Conservation (phyloP, 176 grass and related monocot genomes). For the Ampelocalamus luodianensis region DNA sequence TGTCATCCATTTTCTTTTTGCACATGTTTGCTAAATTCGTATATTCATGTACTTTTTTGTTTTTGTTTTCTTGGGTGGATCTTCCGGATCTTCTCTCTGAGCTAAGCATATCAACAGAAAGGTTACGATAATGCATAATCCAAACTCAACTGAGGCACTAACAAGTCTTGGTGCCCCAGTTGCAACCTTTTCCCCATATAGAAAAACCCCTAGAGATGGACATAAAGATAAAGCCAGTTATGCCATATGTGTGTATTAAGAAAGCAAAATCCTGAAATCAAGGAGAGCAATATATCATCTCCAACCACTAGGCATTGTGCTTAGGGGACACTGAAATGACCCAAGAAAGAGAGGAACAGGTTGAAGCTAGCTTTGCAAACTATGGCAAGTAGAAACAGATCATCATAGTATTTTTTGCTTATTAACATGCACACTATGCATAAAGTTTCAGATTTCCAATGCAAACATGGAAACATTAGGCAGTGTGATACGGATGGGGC, state of each 20-base stretch:
- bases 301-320: constrained; percentile 52
- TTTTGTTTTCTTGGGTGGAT: constrained; percentile 3
- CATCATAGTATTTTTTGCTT: constrained; percentile 7
- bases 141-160: constrained; percentile 34
- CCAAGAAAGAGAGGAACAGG: not conserved
- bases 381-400: not conserved
- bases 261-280: constrained; percentile 73
- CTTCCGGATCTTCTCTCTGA: constrained; percentile 1
- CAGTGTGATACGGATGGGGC: constrained; percentile 32
- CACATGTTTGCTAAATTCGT: constrained; percentile 13
- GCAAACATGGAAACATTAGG: constrained; percentile 42
- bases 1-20: constrained; percentile 17
- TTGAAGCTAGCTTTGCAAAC: not conserved
- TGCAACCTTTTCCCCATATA: not conserved
- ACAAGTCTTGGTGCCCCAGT: constrained; percentile 23
- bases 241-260: constrained; percentile 39
- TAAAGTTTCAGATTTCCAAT: constrained; percentile 35
- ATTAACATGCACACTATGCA: constrained; percentile 12
- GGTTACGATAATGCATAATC: constrained; percentile 7
- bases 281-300: constrained; percentile 39
- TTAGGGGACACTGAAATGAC: constrained; percentile 63
- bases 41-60: not conserved
- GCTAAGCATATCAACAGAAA: constrained; percentile 39
- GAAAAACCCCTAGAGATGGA: constrained; percentile 37
- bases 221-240: constrained; percentile 52